Evolutionary conservation across 257 asterid species (phyloP).

Genomic region (Schizonepeta tenuifolia): DNA sequence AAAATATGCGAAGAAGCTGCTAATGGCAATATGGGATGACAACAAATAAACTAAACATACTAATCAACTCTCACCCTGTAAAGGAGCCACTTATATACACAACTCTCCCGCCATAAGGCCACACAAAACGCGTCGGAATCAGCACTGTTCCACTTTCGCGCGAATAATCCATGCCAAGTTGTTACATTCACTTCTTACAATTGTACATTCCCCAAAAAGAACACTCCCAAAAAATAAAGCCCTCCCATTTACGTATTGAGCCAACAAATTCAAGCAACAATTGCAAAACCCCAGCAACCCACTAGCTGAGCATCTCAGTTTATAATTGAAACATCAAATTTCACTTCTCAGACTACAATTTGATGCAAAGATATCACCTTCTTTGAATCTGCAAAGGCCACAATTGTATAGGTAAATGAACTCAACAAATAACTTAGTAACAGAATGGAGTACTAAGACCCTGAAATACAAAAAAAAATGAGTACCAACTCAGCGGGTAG

Average conservation of each 20-base stretch:
- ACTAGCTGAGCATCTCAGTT: slow-evolving; percentile 29
- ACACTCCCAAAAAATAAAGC: slow-evolving; percentile 27
- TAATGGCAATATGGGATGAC: background rate
- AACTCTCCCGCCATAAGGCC: slow-evolving; percentile 87
- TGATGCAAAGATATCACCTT: slow-evolving; percentile 24
- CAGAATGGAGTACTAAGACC: slow-evolving; percentile 11
- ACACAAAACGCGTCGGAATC: slow-evolving; percentile 70
- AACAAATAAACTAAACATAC: slow-evolving; percentile 18
- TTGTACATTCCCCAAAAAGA: slow-evolving; percentile 28
- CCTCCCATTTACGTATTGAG: slow-evolving; percentile 35
- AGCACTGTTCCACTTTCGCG: slow-evolving; percentile 52
- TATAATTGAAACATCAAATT: slow-evolving; percentile 21
- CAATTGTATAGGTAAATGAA: slow-evolving; percentile 21
- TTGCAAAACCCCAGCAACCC: slow-evolving; percentile 26
- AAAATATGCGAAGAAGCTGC: background rate
- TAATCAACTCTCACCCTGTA: slow-evolving; percentile 60
- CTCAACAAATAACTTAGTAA: background rate
- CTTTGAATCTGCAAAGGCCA: slow-evolving; percentile 34
- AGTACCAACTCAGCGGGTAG: slow-evolving; percentile 25
- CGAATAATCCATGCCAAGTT: slow-evolving; percentile 60
- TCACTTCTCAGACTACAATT: slow-evolving; percentile 30
- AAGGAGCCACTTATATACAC: slow-evolving; percentile 75
- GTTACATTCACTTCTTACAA: slow-evolving; percentile 46
- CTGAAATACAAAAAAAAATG: slow-evolving; percentile 1
- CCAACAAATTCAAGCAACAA: slow-evolving; percentile 27